These are phyloP conservation scores for Scleromitrula shiraiana DNA, from an alignment of 2,329 filamentous ascomycete species.

Conservation along the genomic window DNA sequence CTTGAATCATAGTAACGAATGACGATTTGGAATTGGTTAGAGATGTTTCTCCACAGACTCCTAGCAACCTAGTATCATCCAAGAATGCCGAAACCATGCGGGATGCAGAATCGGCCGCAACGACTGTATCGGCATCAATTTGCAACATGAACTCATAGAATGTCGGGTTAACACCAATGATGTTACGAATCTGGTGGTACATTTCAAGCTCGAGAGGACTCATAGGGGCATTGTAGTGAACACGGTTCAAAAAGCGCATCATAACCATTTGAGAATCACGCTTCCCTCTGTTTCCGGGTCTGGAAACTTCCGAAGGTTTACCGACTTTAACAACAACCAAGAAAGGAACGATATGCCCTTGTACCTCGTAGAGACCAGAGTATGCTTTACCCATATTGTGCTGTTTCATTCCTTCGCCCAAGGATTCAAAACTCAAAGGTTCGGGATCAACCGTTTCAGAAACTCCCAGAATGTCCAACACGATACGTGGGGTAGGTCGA, in stretches of 20 bases:
- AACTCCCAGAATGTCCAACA: slow-evolving; percentile 93
- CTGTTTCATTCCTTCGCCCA: slow-evolving; percentile 92
- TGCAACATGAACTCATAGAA: slow-evolving; percentile 97
- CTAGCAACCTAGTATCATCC: slow-evolving; percentile 87
- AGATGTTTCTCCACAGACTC: slow-evolving; percentile 88
- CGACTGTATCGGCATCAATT: slow-evolving; percentile 95
- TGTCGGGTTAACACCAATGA: slow-evolving; percentile 95
- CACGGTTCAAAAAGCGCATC: slow-evolving; percentile 98
- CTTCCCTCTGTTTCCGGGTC: slow-evolving; percentile 94
- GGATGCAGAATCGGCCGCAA: slow-evolving; percentile 80
- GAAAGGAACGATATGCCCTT: slow-evolving; percentile 97
- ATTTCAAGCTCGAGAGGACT: slow-evolving; percentile 94
- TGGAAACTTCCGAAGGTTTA: slow-evolving; percentile 65
- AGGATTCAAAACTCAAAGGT: slow-evolving; percentile 89
- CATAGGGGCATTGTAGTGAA: slow-evolving; percentile 97
- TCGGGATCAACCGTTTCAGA: slow-evolving; percentile 91
- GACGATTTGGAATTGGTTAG: slow-evolving; percentile 89
- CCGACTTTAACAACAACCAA: slow-evolving; percentile 94
- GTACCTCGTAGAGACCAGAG: slow-evolving; percentile 93
- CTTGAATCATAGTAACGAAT: slow-evolving; percentile 97
- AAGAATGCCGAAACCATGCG: slow-evolving; percentile 89
- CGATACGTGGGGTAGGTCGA: slow-evolving; percentile 86
- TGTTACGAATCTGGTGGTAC: slow-evolving; percentile 97
- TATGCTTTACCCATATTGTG: slow-evolving; percentile 99
- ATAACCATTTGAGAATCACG: slow-evolving; percentile 98